A percentile compares a stretch with the other conserved stretches of the same genome.
Conservation (phyloP, 2,329 filamentous ascomycete species). For the Thermomyces lanuginosus region DNA sequence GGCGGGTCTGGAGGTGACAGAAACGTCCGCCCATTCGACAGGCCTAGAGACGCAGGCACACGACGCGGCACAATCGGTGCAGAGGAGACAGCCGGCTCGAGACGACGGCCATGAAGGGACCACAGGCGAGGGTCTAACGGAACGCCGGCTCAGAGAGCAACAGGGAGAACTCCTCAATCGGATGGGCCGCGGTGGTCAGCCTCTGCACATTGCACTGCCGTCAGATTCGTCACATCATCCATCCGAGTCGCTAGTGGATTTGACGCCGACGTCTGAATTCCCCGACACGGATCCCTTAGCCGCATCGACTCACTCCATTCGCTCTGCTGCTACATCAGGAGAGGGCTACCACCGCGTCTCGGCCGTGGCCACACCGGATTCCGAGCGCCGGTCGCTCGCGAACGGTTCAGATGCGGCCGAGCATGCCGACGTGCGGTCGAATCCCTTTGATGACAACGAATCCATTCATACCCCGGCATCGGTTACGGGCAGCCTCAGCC, state of each 20-base stretch:
- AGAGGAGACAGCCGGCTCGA: conserved; percentile 7
- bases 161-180: conserved; percentile 8
- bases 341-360: no score
- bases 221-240: conserved; percentile 22
- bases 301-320: conserved; percentile 7
- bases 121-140: conserved; percentile 4
- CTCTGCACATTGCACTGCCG: conserved; percentile 14
- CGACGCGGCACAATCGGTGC: conserved; percentile 13
- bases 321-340: conserved; percentile 8
- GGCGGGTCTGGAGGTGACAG: conserved; percentile 3
- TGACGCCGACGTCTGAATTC: conserved; percentile 31
- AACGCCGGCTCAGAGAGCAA: conserved; percentile 7
- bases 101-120: no score
- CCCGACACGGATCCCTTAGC: conserved; percentile 13
- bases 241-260: conserved; percentile 27
- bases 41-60: conserved; percentile 18
- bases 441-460: conserved; percentile 12
- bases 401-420: no score
- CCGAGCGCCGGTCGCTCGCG: no score
- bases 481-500: conserved; percentile 21
- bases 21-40: conserved; percentile 18
- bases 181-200: conserved; percentile 11
- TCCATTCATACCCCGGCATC: conserved; percentile 23
- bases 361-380: no score
- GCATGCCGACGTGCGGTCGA: conserved; percentile 10